Base-by-base conservation (phyloP, 306 rosid genomes). In the Luffa aegyptiaca region DNA sequence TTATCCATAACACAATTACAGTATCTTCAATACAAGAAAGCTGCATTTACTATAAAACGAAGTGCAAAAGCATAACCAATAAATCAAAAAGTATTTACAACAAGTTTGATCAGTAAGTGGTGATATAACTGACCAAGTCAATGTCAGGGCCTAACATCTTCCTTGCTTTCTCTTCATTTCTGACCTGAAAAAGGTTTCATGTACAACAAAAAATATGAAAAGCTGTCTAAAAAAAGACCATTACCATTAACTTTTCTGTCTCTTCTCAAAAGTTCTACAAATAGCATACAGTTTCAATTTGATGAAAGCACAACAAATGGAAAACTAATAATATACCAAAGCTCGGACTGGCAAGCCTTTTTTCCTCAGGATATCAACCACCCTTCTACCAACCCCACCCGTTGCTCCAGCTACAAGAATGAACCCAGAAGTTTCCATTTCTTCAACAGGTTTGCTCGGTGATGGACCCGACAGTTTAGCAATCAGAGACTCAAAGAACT, bases 381-480 rank as follows among this genome's bases (percentile, higher is more conserved):
- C 98, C 84, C 98, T 88, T 88, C 92, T 86, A 77, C 98, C 98
- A 26, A 94, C 98, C 20, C 98, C 98, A 52, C 98, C 98, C 35
- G 98, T 94, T 48, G 92, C 98, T 82, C 98, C 98, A 81, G 97
- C 92, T 3, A 94, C 98, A 11, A 94, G 90, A 61, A 91, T 92
- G 83, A 87, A 82, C 72, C 90, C 95, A 51, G 92, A 90, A 85
- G 90, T 86, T 82, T 88, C 90, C 97, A 90, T 94, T 48, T 84
- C 80, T 74, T 85, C 84, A 21, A 65, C 85, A 10, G 93, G 81
- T 80, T 79, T 73, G 86, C 82, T 86, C 26, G 90, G 88, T 48
- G 98, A 88, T 71, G 93, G 75, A 78, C 87, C 57, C 35, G 90
- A 86, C 56, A 91, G 80, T 80, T 90, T 92, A 85, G 83, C 93